Conservation (phyloP, 140 eudicot genomes). For the Senecio squalidus region DNA sequence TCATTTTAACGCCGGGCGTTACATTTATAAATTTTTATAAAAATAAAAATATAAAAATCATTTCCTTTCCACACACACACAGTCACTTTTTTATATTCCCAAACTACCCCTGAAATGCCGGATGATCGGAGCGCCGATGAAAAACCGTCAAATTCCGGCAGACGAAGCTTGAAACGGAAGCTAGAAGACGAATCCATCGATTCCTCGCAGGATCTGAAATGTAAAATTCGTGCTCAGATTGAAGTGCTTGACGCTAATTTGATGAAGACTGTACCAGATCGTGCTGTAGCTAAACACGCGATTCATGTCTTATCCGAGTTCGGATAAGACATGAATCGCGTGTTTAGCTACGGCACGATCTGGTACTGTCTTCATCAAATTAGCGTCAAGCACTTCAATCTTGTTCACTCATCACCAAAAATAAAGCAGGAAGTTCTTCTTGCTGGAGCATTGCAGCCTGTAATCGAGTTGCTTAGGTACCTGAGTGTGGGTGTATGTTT, state of each 20-base stretch:
- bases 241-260: slow-evolving; percentile 37
- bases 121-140: slow-evolving; percentile 43
- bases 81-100: no score
- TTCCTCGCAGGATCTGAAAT: slow-evolving; percentile 44
- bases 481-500: slow-evolving; percentile 9
- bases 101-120: no score
- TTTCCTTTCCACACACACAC: slow-evolving; percentile 13
- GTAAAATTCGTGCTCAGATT: no score
- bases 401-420: slow-evolving; percentile 79
- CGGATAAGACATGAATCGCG: slow-evolving; percentile 52
- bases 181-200: no score
- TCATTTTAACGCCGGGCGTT: slow-evolving; percentile 24
- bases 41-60: no score
- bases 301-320: slow-evolving; percentile 50
- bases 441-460: no score
- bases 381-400: slow-evolving; percentile 44
- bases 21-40: no score
- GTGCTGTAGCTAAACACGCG: slow-evolving; percentile 62
- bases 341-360: slow-evolving; percentile 73
- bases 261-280: no score
- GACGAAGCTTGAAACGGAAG: no score
- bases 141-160: no score
- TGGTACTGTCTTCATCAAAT: no score
- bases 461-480: no score
- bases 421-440: slow-evolving; percentile 77